Evolutionary conservation across 225 moss, liverwort and hornwort species (phyloP).

Genomic region (Sphagnum contortum): DNA sequence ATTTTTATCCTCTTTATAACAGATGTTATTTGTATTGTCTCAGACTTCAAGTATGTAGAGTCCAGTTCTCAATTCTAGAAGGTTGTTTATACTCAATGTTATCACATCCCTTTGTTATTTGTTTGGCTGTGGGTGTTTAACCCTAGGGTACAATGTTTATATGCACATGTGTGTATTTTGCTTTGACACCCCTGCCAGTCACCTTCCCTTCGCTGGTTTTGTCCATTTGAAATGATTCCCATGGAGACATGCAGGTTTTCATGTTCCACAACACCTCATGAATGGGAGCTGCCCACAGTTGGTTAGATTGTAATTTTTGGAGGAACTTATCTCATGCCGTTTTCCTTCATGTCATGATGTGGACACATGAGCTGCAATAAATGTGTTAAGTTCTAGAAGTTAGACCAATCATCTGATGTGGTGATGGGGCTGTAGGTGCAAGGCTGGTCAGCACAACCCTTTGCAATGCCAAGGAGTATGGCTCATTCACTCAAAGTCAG

Average conservation of each 20-base stretch:
- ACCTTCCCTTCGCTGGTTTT: too few species aligned
- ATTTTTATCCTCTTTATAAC: neutral
- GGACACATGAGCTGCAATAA: constrained; percentile 28
- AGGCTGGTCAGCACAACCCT: too few species aligned
- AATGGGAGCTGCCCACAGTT: constrained; percentile 26
- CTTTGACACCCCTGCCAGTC: neutral
- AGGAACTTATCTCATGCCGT: constrained; percentile 33
- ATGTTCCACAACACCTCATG: constrained; percentile 34
- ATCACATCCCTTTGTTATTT: neutral
- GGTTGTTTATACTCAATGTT: neutral
- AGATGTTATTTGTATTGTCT: neutral
- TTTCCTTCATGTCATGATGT: constrained; percentile 32
- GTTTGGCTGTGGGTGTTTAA: neutral
- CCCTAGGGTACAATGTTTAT: neutral
- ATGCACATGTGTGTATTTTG: constrained; percentile 7
- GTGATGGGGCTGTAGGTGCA: too few species aligned
- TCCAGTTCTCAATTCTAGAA: too few species aligned
- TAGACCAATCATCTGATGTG: too few species aligned
- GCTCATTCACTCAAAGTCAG: too few species aligned
- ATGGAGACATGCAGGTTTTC: constrained; percentile 6
- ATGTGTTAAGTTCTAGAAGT: too few species aligned
- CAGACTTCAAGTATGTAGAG: neutral
- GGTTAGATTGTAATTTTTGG: constrained; percentile 17
- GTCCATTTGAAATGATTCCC: too few species aligned
- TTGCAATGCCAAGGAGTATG: too few species aligned